A percentile compares a stretch with the other conserved stretches of the same genome.
These are phyloP conservation scores for Erythrophleum fordii DNA, from an alignment of 306 rosid genomes.

Conservation along the genomic window DNA sequence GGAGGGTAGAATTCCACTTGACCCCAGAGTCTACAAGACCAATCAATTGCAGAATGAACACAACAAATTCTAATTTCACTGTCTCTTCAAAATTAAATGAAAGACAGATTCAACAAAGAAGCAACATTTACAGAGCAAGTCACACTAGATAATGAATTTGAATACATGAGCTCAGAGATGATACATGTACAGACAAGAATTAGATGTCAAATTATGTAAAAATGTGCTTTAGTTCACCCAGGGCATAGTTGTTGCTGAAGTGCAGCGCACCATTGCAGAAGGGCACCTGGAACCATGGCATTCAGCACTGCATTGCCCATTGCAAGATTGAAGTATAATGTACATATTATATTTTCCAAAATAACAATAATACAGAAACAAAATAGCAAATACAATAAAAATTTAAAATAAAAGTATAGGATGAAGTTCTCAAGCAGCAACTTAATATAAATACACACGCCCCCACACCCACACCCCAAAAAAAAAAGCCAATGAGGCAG, in stretches of 20 bases:
- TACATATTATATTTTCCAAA: neutral
- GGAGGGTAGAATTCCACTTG: neutral
- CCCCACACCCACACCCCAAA: no score
- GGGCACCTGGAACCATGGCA: neutral
- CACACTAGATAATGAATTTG: neutral
- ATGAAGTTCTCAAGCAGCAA: neutral
- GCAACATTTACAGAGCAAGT: neutral
- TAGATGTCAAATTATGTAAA: neutral
- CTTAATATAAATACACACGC: neutral
- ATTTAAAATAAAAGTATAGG: neutral
- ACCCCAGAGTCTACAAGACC: neutral
- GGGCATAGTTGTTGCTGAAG: neutral
- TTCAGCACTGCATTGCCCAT: neutral
- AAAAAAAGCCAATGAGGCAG: neutral
- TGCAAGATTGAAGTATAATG: neutral
- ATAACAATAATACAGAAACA: neutral
- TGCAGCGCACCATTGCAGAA: neutral
- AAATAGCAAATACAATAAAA: neutral
- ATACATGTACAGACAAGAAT: neutral
- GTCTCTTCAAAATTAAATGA: neutral
- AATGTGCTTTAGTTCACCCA: neutral
- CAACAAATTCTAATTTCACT: neutral
- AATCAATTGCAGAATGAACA: slow-evolving; percentile 26
- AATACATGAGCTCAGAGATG: neutral
- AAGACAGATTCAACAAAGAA: neutral